phyloP scores from a whole-genome alignment of 2,329 filamentous ascomycete species.

The Setomelanomma holmii region DNA sequence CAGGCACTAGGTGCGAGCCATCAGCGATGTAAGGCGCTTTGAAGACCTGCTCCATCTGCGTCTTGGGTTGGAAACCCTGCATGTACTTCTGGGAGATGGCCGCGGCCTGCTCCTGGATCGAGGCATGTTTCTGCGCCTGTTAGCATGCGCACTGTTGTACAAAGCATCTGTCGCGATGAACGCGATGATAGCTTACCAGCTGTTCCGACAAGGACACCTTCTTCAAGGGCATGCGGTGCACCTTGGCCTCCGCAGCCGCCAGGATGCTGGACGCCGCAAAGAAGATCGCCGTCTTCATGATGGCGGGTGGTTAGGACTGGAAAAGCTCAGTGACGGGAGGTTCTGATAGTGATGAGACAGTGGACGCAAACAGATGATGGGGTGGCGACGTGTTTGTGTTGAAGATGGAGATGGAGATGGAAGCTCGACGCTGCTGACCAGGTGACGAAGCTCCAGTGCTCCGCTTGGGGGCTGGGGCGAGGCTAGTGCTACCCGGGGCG shows the following conservation, averaged over 20 bases:
- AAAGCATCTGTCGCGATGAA: constrained; percentile 8
- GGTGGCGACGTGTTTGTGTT: constrained; percentile 2
- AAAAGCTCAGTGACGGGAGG: constrained; percentile 7
- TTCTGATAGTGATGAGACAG: constrained; percentile 14
- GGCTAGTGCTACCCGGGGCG: background rate
- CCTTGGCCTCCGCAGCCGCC: constrained; percentile 81
- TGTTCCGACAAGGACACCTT: constrained; percentile 94
- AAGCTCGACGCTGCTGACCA: no score
- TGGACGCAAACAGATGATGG: background rate
- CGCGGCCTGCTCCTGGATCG: constrained; percentile 81
- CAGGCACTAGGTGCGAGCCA: constrained; percentile 78
- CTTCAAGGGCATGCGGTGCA: constrained; percentile 93
- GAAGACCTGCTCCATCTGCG: constrained; percentile 79
- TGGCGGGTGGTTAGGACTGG: constrained; percentile 25
- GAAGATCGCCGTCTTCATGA: constrained; percentile 86
- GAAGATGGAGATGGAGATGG: no score
- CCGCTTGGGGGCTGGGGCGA: background rate
- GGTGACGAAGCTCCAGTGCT: background rate
- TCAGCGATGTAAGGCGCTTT: constrained; percentile 72
- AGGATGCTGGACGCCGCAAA: constrained; percentile 76
- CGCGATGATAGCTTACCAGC: constrained; percentile 69
- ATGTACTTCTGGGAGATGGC: constrained; percentile 96
- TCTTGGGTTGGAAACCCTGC: constrained; percentile 76
- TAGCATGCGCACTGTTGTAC: constrained; percentile 22
- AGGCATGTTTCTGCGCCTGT: constrained; percentile 69